Evolutionary conservation across 352 stramenopile species (phyloP).

Genomic region (Saprolegnia parasitica): DNA sequence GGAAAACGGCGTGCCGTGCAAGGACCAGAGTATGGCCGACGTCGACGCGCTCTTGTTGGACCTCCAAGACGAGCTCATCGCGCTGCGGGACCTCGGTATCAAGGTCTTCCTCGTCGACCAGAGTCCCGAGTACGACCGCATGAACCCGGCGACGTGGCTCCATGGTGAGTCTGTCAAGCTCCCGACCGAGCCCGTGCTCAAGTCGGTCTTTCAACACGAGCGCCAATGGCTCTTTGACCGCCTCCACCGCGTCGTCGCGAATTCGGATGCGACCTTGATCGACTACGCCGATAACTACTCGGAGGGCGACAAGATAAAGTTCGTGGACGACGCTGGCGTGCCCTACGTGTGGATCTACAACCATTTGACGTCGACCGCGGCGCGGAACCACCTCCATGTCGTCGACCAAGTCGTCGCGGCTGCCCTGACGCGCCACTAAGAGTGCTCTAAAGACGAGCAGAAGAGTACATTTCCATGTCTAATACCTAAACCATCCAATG

Average conservation of each 20-base stretch:
- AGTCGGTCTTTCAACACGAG: background rate
- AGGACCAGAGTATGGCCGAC: conserved; percentile 5
- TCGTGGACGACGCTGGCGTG: too few relatives aligned
- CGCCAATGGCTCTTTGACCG: background rate
- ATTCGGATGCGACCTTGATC: conserved; percentile 12
- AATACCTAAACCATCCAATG: too few relatives aligned
- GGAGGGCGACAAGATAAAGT: background rate
- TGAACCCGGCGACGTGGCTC: conserved; percentile 8
- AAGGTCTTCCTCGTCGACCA: conserved; percentile 15
- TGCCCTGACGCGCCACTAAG: too few relatives aligned
- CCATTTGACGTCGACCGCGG: too few relatives aligned
- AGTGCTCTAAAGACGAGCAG: too few relatives aligned
- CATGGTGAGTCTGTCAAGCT: background rate
- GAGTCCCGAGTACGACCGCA: conserved; percentile 3
- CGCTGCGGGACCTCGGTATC: background rate
- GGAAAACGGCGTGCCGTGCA: background rate
- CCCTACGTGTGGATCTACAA: too few relatives aligned
- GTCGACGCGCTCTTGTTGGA: conserved; percentile 3
- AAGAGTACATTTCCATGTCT: too few relatives aligned
- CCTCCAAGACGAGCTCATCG: background rate
- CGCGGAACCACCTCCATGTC: too few relatives aligned
- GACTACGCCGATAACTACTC: conserved; percentile 25
- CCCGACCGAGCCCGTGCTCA: background rate
- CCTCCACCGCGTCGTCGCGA: background rate
- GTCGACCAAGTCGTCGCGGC: too few relatives aligned